Percentiles rank a stretch among this genome's conserved stretches.
Evolutionary conservation across 768 basidiomycete genomes (phyloP).

Genomic region (Mycena chlorophos): DNA sequence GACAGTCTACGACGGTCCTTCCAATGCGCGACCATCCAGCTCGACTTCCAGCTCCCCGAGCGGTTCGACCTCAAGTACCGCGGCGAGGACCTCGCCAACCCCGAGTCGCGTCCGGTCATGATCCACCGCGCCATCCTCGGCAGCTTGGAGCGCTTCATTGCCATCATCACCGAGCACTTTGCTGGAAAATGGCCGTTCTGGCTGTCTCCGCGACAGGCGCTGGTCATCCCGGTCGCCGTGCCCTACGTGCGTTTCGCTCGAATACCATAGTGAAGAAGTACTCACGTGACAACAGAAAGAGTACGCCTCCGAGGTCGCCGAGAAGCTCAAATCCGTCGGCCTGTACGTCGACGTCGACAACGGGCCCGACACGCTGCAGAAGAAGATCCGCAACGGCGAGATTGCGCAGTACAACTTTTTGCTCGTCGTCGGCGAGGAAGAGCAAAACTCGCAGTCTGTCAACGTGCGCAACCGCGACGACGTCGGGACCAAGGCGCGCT

Average conservation of each 20-base stretch:
- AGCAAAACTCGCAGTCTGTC: slow-evolving; percentile 81
- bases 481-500: slow-evolving; percentile 78
- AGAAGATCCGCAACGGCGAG: slow-evolving; percentile 98
- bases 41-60: slow-evolving; percentile 97
- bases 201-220: slow-evolving; percentile 93
- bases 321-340: slow-evolving; percentile 65
- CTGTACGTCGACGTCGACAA: slow-evolving; percentile 93
- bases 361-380: slow-evolving; percentile 86
- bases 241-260: slow-evolving; percentile 63
- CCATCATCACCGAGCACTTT: slow-evolving; percentile 95
- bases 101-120: slow-evolving; percentile 84
- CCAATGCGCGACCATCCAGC: slow-evolving; percentile 98
- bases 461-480: slow-evolving; percentile 97
- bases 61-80: slow-evolving; percentile 95
- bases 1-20: slow-evolving; percentile 91
- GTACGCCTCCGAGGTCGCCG: slow-evolving; percentile 81
- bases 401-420: slow-evolving; percentile 98
- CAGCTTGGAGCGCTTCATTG: slow-evolving; percentile 92
- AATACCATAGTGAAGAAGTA: slow-evolving; percentile 12
- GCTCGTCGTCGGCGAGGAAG: slow-evolving; percentile 94
- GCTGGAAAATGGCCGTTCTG: slow-evolving; percentile 99
- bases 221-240: slow-evolving; percentile 90
- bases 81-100: slow-evolving; percentile 53
- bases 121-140: slow-evolving; percentile 97
- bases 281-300: slow-evolving; percentile 58